These are phyloP conservation scores for Aspergillus ochraceus DNA, from an alignment of 2,329 filamentous ascomycete genomes.

Conservation along the genomic window DNA sequence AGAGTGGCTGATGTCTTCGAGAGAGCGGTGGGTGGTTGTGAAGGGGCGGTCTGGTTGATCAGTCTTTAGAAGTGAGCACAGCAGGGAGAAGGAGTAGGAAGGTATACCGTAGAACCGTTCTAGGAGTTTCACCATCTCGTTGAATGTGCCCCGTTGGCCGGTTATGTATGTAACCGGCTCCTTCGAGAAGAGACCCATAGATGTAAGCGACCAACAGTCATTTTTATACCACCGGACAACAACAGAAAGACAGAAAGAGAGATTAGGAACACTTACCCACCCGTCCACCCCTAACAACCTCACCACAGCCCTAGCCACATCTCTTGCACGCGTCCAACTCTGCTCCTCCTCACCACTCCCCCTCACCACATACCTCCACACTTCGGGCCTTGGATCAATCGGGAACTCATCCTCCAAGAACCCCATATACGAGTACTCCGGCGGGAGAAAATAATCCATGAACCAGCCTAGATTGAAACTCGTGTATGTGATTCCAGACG, in stretches of 20 bases:
- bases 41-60: background rate
- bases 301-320: conserved; percentile 16
- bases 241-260: background rate
- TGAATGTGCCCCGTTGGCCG: conserved; percentile 6
- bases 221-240: background rate
- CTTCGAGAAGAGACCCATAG: background rate
- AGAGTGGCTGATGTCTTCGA: background rate
- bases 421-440: background rate
- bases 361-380: conserved; percentile 8
- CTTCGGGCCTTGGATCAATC: conserved; percentile 7
- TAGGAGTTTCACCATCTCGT: background rate
- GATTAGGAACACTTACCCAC: background rate
- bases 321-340: conserved; percentile 17
- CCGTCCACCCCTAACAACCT: background rate
- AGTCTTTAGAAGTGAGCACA: background rate
- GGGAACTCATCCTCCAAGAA: conserved; percentile 13
- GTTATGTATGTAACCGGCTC: background rate
- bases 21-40: background rate
- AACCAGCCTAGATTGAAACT: conserved; percentile 20
- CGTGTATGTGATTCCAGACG: conserved; percentile 18
- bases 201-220: no score
- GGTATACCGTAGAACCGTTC: conserved; percentile 5
- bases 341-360: conserved; percentile 20
- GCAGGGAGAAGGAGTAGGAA: background rate
- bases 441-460: conserved; percentile 19